These are phyloP conservation scores for Canavalia gladiata DNA, from an alignment of 306 rosid genomes.

Conservation along the genomic window DNA sequence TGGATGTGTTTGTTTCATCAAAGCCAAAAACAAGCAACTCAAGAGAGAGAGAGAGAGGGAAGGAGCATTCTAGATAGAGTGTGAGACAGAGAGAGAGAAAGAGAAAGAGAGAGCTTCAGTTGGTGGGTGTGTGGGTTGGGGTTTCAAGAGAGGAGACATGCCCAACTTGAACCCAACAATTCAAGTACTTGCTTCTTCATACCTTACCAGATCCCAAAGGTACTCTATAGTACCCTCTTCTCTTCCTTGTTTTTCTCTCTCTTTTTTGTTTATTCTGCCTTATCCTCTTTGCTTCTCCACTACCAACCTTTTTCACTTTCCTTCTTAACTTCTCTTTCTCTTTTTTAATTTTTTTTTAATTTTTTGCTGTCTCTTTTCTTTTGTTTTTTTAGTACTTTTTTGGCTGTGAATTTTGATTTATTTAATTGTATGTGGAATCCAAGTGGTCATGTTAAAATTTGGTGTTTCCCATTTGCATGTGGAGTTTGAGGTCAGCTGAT, in stretches of 20 bases:
- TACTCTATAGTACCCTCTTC: slow-evolving; percentile 34
- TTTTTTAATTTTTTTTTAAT: too few species aligned
- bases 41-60: slow-evolving; percentile 13
- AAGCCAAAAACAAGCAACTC: neutral
- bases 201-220: slow-evolving; percentile 74
- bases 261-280: slow-evolving; percentile 5
- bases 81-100: neutral
- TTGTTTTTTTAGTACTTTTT: neutral
- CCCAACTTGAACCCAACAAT: slow-evolving; percentile 70
- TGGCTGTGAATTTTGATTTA: slow-evolving; percentile 18
- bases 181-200: slow-evolving; percentile 59
- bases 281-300: slow-evolving; percentile 41
- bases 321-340: neutral
- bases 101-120: neutral
- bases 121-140: slow-evolving; percentile 37
- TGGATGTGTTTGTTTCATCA: slow-evolving; percentile 18
- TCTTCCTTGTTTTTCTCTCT: slow-evolving; percentile 23
- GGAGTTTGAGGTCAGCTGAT: slow-evolving; percentile 62
- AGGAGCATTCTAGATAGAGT: slow-evolving; percentile 35
- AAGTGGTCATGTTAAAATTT: slow-evolving; percentile 48
- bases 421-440: slow-evolving; percentile 52
- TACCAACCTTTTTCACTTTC: slow-evolving; percentile 38
- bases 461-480: slow-evolving; percentile 64
- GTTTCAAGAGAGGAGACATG: slow-evolving; percentile 79
- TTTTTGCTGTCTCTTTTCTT: neutral